phyloP scores from a whole-genome alignment of 306 rosid genomes.

The Dryas octopetala region DNA sequence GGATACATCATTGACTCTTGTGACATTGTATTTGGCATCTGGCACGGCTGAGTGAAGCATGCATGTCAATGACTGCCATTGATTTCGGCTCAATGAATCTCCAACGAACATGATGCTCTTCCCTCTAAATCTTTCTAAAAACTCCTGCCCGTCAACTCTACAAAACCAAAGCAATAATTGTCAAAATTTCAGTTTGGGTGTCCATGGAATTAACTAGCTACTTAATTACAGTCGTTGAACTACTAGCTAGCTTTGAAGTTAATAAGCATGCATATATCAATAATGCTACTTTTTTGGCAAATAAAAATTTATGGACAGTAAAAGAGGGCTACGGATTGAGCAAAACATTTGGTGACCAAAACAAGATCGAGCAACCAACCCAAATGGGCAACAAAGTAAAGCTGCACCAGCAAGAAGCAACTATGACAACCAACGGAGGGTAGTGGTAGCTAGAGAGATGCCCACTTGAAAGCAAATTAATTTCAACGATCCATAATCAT shows the following conservation, averaged over 20 bases:
- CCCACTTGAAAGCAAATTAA: background rate
- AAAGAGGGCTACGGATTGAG: no score
- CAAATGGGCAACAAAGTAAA: no score
- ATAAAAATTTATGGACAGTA: no score
- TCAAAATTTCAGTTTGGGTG: background rate
- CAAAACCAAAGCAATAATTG: background rate
- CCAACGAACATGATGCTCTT: slow-evolving; percentile 91
- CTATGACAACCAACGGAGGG: no score
- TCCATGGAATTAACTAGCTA: background rate
- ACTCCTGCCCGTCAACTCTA: slow-evolving; percentile 65
- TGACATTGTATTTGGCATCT: slow-evolving; percentile 40
- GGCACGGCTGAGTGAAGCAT: slow-evolving; percentile 70
- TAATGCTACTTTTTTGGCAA: no score
- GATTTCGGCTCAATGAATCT: slow-evolving; percentile 82
- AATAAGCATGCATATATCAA: no score
- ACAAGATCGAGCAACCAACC: no score
- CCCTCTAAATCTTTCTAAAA: slow-evolving; percentile 61
- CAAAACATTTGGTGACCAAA: no score
- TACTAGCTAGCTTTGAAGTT: no score
- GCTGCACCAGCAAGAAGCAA: no score
- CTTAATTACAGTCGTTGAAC: background rate
- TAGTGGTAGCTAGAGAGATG: no score
- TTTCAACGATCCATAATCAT: background rate
- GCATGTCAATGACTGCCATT: slow-evolving; percentile 91
- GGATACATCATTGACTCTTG: slow-evolving; percentile 59